Evolutionary conservation across 2,329 filamentous ascomycete genomes (phyloP), one percentile per base, ranked within the genome.

Genomic region (Lachnellula arida): DNA sequence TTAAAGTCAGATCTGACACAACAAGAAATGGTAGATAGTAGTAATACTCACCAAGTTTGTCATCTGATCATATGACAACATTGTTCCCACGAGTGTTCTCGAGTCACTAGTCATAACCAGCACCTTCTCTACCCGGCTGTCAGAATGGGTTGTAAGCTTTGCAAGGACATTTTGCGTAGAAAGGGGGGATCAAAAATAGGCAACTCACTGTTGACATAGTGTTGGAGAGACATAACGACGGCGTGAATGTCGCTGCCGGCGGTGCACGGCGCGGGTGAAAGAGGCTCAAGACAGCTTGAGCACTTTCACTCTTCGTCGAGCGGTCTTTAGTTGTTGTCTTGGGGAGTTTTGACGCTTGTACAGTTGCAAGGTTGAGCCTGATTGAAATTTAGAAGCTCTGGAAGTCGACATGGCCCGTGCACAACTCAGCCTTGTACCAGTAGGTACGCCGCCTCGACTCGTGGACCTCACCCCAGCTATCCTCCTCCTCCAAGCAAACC

Each of bases 91-190:
- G 22, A 93, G 76, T 47, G 90, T 96, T 66, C 93, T 87, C 51
- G 93, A 94, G 74, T 97, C 94, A 65, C 90, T 88, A 28, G 94
- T 97, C 61, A 97, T 82, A 68, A 97, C 87, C 56, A 92, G 81
- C 65, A 97, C 90, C 74, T 91, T 95, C 75, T 96, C 94, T 97
- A 68, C 44, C 58, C 35, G 56, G 63, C 60, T 71, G 68, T 74
- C 64, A 73, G 70, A 70, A 64, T 60, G 23, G 48, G 53, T 60
- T 63, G 67, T 71, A 66, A 70, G 67, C 63, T 61, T 65, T 63
- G 59, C 53, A 53, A 55, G 22, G 32, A 42, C 47, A 19, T 49
- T 25, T 37, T 17, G 43, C 42, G 12, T 28, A 46, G 48, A 39
- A 50, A 53, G 50, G 42, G 44, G 49, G 32, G 23, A 37, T 5